Percentiles rank a stretch among this genome's conserved stretches.
These are phyloP conservation scores for Vanrija sp. DNA, from an alignment of 1,284 basidiomycete genomes.

Conservation along the genomic window DNA sequence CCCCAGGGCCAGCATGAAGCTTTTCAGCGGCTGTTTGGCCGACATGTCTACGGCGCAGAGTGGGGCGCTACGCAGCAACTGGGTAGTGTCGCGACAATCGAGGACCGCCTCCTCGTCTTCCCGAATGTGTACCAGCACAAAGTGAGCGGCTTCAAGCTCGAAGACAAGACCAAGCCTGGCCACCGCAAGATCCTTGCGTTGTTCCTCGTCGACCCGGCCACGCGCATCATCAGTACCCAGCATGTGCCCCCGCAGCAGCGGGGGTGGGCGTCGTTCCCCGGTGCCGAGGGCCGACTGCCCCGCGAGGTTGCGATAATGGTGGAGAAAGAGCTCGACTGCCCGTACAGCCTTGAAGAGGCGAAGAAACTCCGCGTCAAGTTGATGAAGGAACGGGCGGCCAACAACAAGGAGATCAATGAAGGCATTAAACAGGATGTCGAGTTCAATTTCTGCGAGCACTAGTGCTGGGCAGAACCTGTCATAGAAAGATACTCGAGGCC, in stretches of 20 bases:
- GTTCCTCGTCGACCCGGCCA: background rate
- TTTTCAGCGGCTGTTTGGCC: background rate
- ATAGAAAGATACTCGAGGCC: no score
- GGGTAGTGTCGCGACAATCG: background rate
- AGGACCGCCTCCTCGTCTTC: slow-evolving; percentile 2
- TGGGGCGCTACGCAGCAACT: no score
- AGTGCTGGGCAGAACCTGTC: background rate
- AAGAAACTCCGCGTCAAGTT: slow-evolving; percentile 15
- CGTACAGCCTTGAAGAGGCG: slow-evolving; percentile 7
- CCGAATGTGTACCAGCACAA: slow-evolving; percentile 4
- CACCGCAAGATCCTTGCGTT: background rate
- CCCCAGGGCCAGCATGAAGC: background rate
- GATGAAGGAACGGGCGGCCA: slow-evolving; percentile 14
- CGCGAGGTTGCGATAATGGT: slow-evolving; percentile 7
- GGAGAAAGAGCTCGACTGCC: slow-evolving; percentile 6
- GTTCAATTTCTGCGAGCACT: slow-evolving; percentile 17
- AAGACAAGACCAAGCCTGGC: background rate
- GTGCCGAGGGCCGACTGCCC: slow-evolving; percentile 2
- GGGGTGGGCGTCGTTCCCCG: background rate
- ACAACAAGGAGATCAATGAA: background rate
- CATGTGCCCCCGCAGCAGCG: background rate
- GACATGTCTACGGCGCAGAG: no score
- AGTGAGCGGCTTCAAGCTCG: background rate
- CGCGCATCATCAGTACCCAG: background rate
- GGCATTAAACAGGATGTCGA: background rate